Conservation (phyloP, 768 basidiomycete genomes). For the Filobasidium wieringae region DNA sequence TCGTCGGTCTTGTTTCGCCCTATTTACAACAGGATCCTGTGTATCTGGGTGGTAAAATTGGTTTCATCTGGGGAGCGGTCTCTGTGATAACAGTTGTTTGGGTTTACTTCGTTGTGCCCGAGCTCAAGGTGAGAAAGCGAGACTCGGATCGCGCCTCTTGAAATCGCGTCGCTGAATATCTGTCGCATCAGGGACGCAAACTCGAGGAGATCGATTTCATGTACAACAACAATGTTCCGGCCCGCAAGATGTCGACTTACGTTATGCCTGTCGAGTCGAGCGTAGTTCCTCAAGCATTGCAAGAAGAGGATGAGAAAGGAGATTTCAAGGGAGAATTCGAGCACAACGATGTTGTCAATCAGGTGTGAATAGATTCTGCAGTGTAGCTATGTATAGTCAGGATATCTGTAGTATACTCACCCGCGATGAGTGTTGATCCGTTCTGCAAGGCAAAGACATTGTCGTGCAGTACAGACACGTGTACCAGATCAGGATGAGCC, state of each 20-base stretch:
- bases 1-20: slow-evolving; percentile 20
- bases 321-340: background rate
- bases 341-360: background rate
- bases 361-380: too few relatives aligned
- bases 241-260: slow-evolving; percentile 6
- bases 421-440: too few relatives aligned
- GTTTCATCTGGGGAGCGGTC: slow-evolving; percentile 19
- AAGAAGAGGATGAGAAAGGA: background rate
- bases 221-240: slow-evolving; percentile 15
- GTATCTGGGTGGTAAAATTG: slow-evolving; percentile 21
- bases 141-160: background rate
- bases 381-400: too few relatives aligned
- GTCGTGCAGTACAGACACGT: too few relatives aligned
- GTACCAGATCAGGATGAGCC: too few relatives aligned
- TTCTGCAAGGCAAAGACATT: too few relatives aligned
- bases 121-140: slow-evolving; percentile 6
- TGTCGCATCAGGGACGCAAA: slow-evolving; percentile 5
- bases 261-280: background rate
- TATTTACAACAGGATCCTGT: slow-evolving; percentile 27
- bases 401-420: too few relatives aligned
- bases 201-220: slow-evolving; percentile 27
- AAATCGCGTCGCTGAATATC: too few relatives aligned
- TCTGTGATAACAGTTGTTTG: slow-evolving; percentile 11
- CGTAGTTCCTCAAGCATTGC: background rate
- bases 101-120: slow-evolving; percentile 22